Conservation (phyloP, 345 rosid species). For the Lagerstroemia speciosa region DNA sequence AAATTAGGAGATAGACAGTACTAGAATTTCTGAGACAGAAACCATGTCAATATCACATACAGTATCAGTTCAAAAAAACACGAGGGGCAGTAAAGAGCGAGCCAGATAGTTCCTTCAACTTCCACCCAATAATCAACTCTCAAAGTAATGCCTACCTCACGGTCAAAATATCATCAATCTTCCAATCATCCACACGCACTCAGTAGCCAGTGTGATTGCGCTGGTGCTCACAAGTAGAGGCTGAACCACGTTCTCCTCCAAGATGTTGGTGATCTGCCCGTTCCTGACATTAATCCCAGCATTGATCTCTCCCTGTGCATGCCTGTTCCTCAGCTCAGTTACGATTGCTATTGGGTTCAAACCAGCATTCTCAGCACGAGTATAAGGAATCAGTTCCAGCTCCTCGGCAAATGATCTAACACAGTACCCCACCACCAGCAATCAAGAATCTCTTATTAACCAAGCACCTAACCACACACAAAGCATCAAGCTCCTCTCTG, state of each 20-base stretch:
- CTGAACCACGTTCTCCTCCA: slow-evolving; percentile 99
- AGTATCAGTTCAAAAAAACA: not conserved
- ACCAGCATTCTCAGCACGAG: slow-evolving; percentile 95
- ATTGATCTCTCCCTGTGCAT: slow-evolving; percentile 93
- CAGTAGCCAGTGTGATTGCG: slow-evolving; percentile 78
- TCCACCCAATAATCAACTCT: not conserved
- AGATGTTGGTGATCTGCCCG: slow-evolving; percentile 94
- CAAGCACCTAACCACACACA: slow-evolving; percentile 90
- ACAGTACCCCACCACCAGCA: slow-evolving; percentile 98
- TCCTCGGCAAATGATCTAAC: slow-evolving; percentile 89
- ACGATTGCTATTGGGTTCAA: slow-evolving; percentile 89
- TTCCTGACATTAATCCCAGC: slow-evolving; percentile 96
- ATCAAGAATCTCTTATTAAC: slow-evolving; percentile 87
- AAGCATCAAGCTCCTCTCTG: slow-evolving; percentile 95
- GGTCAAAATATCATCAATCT: slow-evolving; percentile 92
- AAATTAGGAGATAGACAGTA: not conserved
- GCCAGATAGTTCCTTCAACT: not conserved
- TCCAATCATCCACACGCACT: slow-evolving; percentile 96
- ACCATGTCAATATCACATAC: not conserved
- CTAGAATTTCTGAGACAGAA: not conserved
- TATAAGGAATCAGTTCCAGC: slow-evolving; percentile 90
- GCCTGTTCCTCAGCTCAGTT: slow-evolving; percentile 97
- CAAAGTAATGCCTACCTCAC: slow-evolving; percentile 53
- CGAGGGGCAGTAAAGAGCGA: not conserved
- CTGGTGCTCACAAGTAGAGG: slow-evolving; percentile 97